phyloP scores from a whole-genome alignment of 805 yeast species.

The Saccharomycopsis sp. region DNA sequence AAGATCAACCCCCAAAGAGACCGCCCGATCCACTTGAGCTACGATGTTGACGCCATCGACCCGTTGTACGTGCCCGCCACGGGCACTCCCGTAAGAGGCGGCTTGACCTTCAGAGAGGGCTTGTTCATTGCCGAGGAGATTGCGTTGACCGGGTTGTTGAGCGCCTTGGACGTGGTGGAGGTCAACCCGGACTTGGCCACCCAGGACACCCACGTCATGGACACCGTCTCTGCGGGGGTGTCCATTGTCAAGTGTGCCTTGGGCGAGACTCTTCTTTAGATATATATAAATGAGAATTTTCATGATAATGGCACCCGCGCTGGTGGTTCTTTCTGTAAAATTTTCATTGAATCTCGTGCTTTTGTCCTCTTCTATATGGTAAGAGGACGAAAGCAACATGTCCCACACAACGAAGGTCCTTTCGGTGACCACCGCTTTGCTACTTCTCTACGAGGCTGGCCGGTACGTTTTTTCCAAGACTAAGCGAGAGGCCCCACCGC shows the following conservation, averaged over 20 bases:
- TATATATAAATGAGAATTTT: too few species aligned
- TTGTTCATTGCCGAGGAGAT: slow-evolving; percentile 85
- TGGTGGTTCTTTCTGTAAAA: too few species aligned
- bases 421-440: too few species aligned
- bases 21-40: slow-evolving; percentile 79
- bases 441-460: too few species aligned
- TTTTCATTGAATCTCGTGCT: too few species aligned
- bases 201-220: slow-evolving; percentile 63
- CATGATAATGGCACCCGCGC: too few species aligned
- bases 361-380: too few species aligned
- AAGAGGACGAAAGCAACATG: too few species aligned
- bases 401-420: too few species aligned
- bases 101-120: slow-evolving; percentile 89
- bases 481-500: slow-evolving; percentile 2
- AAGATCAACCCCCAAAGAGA: slow-evolving; percentile 62
- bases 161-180: slow-evolving; percentile 87
- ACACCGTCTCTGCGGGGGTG: slow-evolving; percentile 84
- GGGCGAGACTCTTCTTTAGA: slow-evolving; percentile 80
- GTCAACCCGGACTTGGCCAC: slow-evolving; percentile 83
- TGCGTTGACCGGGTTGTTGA: slow-evolving; percentile 81
- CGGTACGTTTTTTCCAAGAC: too few species aligned
- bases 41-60: slow-evolving; percentile 95
- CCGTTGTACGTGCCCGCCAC: slow-evolving; percentile 94
- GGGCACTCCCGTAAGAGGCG: slow-evolving; percentile 97
- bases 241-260: slow-evolving; percentile 89